Conservation (phyloP, 139 green algal genomes). For the Deuterostichococcus epilithicus region DNA sequence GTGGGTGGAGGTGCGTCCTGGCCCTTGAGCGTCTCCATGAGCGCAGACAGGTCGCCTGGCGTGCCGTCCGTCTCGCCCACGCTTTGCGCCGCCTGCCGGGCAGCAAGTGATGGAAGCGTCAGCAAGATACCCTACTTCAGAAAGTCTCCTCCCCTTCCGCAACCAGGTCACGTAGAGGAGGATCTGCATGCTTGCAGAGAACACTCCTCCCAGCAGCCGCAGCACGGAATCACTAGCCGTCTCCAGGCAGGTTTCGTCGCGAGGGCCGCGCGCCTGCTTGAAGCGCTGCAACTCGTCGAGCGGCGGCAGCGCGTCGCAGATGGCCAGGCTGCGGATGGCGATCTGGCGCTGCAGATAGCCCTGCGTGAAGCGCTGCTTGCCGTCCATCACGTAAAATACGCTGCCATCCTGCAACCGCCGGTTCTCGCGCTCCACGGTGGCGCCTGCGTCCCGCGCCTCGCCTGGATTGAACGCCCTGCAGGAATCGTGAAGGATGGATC, state of each 20-base stretch:
- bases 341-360: constrained; percentile 80
- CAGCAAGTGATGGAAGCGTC: background rate
- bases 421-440: background rate
- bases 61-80: background rate
- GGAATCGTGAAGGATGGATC: no score
- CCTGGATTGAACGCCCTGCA: background rate
- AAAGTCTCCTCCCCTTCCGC: background rate
- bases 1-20: background rate
- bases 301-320: constrained; percentile 61
- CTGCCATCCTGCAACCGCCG: background rate
- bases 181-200: no score
- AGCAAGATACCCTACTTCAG: no score
- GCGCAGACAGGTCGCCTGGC: constrained; percentile 19
- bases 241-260: no score
- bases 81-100: background rate
- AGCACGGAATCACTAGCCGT: no score
- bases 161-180: no score
- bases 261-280: constrained; percentile 59
- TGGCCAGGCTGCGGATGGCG: constrained; percentile 60
- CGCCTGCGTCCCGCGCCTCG: constrained; percentile 14
- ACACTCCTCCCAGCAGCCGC: background rate
- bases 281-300: constrained; percentile 90
- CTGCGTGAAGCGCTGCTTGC: constrained; percentile 60
- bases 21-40: constrained; percentile 22
- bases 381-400: background rate